These are phyloP conservation scores for Coemansia sp. DNA, from an alignment of 192 early-diverging fungal species.

Conservation along the genomic window DNA sequence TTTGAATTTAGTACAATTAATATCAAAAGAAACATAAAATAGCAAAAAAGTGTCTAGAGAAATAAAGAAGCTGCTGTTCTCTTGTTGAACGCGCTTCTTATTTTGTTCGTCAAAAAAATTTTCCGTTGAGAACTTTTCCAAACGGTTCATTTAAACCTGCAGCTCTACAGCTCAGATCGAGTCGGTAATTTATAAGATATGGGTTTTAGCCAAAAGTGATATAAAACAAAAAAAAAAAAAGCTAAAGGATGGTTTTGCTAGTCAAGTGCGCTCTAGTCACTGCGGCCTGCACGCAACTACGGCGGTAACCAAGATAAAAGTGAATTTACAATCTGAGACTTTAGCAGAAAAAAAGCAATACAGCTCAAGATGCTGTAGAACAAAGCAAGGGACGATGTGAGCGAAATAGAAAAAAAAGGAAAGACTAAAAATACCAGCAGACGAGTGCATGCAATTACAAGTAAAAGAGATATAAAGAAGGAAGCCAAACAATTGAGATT, in stretches of 20 bases:
- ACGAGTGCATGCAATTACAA: neutral
- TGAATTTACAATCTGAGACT: neutral
- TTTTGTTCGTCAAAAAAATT: neutral
- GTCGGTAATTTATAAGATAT: neutral
- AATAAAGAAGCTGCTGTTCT: neutral
- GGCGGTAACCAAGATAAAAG: neutral
- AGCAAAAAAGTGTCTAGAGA: neutral
- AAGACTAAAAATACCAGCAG: slow-evolving; percentile 12
- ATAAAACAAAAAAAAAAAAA: neutral
- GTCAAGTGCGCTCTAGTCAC: no score
- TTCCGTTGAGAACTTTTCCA: neutral
- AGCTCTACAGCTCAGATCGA: neutral
- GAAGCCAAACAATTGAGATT: neutral
- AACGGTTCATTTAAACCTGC: neutral
- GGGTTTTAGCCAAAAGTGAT: neutral
- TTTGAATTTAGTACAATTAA: neutral
- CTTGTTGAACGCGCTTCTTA: neutral
- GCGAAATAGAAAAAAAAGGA: slow-evolving; percentile 15
- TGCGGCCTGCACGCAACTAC: neutral
- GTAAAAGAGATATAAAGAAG: neutral
- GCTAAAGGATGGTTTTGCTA: neutral
- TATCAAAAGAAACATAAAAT: slow-evolving; percentile 7
- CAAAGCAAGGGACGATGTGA: neutral
- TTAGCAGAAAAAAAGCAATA: slow-evolving; percentile 8
- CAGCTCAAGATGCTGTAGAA: slow-evolving; percentile 4